phyloP scores from a whole-genome alignment of 768 basidiomycete genomes.

The Mrakia gelida region DNA sequence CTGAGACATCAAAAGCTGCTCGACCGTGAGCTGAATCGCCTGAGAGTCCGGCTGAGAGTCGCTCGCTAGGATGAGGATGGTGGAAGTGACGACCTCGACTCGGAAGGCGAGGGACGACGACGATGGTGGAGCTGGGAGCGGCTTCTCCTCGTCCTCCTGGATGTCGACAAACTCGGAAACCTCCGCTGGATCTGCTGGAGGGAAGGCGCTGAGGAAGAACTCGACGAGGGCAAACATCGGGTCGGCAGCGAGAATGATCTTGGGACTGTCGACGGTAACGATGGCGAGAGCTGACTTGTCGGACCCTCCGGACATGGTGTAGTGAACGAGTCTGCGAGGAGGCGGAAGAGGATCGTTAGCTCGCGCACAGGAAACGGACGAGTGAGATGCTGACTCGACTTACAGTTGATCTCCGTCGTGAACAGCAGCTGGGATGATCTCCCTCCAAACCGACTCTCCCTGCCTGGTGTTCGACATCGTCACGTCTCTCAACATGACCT shows the following conservation, averaged over 20 bases:
- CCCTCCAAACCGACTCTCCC: constrained; percentile 77
- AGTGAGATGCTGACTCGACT: constrained; percentile 18
- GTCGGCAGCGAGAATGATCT: constrained; percentile 85
- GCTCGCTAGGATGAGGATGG: constrained; percentile 79
- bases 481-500: constrained; percentile 82
- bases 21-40: constrained; percentile 78
- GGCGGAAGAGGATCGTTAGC: background rate
- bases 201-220: constrained; percentile 67
- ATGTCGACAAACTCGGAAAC: constrained; percentile 29
- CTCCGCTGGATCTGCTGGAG: constrained; percentile 34
- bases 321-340: constrained; percentile 64
- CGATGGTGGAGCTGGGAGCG: background rate
- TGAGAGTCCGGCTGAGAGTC: constrained; percentile 73
- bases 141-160: constrained; percentile 33
- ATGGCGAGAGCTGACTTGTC: constrained; percentile 64
- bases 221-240: constrained; percentile 82
- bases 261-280: constrained; percentile 84
- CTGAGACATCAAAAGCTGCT: constrained; percentile 80
- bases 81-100: constrained; percentile 83
- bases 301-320: constrained; percentile 64
- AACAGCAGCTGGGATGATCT: constrained; percentile 87
- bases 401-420: constrained; percentile 77
- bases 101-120: constrained; percentile 55
- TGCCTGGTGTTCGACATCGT: constrained; percentile 84
- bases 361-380: background rate